These are phyloP conservation scores for Raffaelea arxii DNA, from an alignment of 2,329 filamentous ascomycete species.

Conservation along the genomic window DNA sequence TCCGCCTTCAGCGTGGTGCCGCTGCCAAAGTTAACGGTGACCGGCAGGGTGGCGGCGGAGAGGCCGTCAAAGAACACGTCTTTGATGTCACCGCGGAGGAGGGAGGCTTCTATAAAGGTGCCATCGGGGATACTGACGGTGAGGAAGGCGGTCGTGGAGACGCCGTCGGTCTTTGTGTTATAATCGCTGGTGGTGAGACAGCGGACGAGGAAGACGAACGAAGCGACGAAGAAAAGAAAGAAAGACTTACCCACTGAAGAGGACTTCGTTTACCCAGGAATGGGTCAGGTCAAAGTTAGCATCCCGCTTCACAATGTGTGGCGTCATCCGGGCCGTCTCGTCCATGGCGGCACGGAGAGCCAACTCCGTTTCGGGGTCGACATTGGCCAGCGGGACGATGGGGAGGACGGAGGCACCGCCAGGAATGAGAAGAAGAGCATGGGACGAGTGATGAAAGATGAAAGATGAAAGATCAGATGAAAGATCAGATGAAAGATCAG, in stretches of 20 bases:
- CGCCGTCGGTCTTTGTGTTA: slow-evolving; percentile 12
- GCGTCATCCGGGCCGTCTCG: slow-evolving; percentile 4
- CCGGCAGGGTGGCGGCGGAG: slow-evolving; percentile 34
- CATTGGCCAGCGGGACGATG: too few species aligned
- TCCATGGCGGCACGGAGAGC: slow-evolving; percentile 11
- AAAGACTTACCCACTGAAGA: slow-evolving; percentile 12
- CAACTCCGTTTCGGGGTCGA: too few species aligned
- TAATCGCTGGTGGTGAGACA: slow-evolving; percentile 1
- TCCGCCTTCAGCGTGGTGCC: slow-evolving; percentile 36
- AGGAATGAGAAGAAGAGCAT: too few species aligned
- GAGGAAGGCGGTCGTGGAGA: slow-evolving; percentile 32
- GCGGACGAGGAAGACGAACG: background rate
- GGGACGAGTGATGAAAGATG: too few species aligned
- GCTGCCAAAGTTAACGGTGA: slow-evolving; percentile 32
- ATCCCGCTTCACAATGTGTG: slow-evolving; percentile 10
- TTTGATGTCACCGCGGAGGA: slow-evolving; percentile 34
- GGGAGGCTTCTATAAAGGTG: slow-evolving; percentile 28
- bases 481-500: too few species aligned
- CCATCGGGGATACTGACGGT: slow-evolving; percentile 38
- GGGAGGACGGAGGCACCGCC: too few species aligned
- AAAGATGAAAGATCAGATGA: too few species aligned
- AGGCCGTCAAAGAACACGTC: slow-evolving; percentile 33
- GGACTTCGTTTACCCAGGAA: slow-evolving; percentile 12
- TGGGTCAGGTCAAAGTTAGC: slow-evolving; percentile 11
- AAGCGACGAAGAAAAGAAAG: background rate